These are phyloP conservation scores for Trichoderma gamsii DNA, from an alignment of 495 filamentous ascomycete species.

Conservation along the genomic window DNA sequence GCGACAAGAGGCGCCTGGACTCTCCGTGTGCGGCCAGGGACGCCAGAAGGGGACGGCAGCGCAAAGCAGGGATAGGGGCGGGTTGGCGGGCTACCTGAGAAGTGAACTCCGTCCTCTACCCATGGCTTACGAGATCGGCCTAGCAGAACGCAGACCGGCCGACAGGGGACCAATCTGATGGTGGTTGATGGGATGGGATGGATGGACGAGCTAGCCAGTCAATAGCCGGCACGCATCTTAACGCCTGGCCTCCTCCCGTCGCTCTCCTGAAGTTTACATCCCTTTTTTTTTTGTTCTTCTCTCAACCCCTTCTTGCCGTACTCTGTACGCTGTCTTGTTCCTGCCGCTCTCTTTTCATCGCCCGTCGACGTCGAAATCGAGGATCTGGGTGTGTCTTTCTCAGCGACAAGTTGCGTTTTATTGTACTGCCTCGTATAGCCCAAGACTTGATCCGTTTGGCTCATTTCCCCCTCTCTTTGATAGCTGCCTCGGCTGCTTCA, in stretches of 20 bases:
- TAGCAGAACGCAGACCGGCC: conserved; percentile 7
- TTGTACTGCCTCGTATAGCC: background rate
- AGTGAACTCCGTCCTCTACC: conserved; percentile 8
- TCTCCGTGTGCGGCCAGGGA: conserved; percentile 10
- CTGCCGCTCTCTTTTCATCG: conserved; percentile 12
- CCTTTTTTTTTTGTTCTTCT: conserved; percentile 15
- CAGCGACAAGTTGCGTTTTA: background rate
- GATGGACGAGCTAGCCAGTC: conserved; percentile 16
- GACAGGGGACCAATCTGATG: conserved; percentile 13
- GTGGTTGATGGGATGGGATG: conserved; percentile 16
- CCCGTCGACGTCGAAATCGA: background rate
- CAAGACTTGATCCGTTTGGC: background rate
- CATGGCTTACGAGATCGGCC: conserved; percentile 14
- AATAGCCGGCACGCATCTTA: conserved; percentile 12
- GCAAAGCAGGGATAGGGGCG: conserved; percentile 7
- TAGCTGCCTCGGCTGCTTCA: conserved; percentile 11
- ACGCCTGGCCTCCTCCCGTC: conserved; percentile 11
- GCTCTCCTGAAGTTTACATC: conserved; percentile 14
- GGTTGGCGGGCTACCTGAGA: conserved; percentile 6
- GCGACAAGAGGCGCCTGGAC: conserved; percentile 12
- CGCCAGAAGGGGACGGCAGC: conserved; percentile 9
- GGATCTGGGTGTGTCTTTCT: conserved; percentile 1
- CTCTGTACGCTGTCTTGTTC: conserved; percentile 10
- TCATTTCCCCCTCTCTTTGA: conserved; percentile 7
- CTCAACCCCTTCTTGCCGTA: conserved; percentile 11